Evolutionary conservation across 345 rosid genomes (phyloP).

Genomic region (Dovyalis caffra): DNA sequence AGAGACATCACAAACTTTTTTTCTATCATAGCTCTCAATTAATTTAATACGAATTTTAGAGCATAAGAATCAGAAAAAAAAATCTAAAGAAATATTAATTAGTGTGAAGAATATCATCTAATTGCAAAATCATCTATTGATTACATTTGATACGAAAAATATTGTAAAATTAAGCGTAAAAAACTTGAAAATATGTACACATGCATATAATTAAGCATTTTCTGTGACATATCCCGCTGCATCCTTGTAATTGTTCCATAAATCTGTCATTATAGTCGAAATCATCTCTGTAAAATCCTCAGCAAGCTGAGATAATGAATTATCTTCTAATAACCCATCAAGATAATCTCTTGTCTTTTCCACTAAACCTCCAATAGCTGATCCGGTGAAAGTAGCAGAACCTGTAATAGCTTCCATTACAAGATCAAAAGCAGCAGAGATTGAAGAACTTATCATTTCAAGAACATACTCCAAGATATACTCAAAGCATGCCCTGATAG

Average conservation of each 20-base stretch:
- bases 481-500: constrained; percentile 22
- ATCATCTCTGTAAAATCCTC: constrained; percentile 34
- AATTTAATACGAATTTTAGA: no score
- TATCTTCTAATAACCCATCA: constrained; percentile 29
- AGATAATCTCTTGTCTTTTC: constrained; percentile 35
- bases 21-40: no score
- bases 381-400: constrained; percentile 18
- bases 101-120: no score
- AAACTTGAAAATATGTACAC: neutral
- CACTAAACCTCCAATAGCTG: constrained; percentile 19
- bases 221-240: constrained; percentile 36
- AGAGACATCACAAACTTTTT: no score
- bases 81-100: no score
- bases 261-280: constrained; percentile 21
- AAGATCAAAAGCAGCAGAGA: constrained; percentile 32
- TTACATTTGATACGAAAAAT: neutral
- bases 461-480: constrained; percentile 19
- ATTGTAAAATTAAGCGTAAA: neutral
- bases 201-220: constrained; percentile 24
- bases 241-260: constrained; percentile 35
- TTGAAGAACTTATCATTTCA: constrained; percentile 18
- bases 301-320: constrained; percentile 29
- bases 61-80: no score
- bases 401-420: constrained; percentile 21
- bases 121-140: no score